A percentile compares a stretch with the other conserved stretches of the same genome.
phyloP scores from a whole-genome alignment of 495 filamentous ascomycete species.

The Aspergillus sclerotioniger region DNA sequence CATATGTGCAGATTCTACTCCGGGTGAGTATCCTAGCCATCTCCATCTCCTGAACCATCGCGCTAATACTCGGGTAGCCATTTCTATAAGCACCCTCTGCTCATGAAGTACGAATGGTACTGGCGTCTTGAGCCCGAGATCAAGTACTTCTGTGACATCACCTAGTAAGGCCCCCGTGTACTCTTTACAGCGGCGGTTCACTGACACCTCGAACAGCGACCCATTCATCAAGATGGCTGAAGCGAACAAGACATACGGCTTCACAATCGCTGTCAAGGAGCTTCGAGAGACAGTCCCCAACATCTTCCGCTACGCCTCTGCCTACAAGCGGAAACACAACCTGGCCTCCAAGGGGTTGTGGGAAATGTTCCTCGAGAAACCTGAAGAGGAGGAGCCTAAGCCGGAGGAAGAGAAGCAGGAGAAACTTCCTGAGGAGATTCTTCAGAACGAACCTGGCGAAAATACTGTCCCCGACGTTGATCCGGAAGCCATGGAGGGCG shows the following conservation, averaged over 20 bases:
- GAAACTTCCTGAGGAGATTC: slow-evolving; percentile 75
- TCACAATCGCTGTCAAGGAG: slow-evolving; percentile 99
- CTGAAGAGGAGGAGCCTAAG: slow-evolving; percentile 51
- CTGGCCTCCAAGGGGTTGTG: slow-evolving; percentile 88
- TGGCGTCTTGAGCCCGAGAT: slow-evolving; percentile 99
- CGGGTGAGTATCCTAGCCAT: slow-evolving; percentile 57
- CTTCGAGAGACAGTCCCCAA: slow-evolving; percentile 97
- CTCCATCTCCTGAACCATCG: background rate
- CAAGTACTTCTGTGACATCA: slow-evolving; percentile 99
- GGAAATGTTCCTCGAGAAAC: slow-evolving; percentile 95
- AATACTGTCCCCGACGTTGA: slow-evolving; percentile 77
- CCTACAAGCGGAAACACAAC: slow-evolving; percentile 92
- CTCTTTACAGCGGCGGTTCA: slow-evolving; percentile 1
- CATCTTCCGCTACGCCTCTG: slow-evolving; percentile 99
- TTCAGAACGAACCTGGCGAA: slow-evolving; percentile 71
- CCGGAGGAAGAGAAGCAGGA: slow-evolving; percentile 68
- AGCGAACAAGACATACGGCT: slow-evolving; percentile 96
- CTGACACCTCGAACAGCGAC: slow-evolving; percentile 60
- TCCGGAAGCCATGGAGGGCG: slow-evolving; percentile 92
- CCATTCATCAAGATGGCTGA: slow-evolving; percentile 92
- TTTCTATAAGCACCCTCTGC: slow-evolving; percentile 96
- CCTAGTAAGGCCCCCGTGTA: slow-evolving; percentile 69
- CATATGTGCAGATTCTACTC: slow-evolving; percentile 99
- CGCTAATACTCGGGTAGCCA: slow-evolving; percentile 53
- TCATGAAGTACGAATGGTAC: slow-evolving; percentile 99